Evolutionary conservation across 768 basidiomycete species (phyloP).

Genomic region (Auricularia auricula-judae): DNA sequence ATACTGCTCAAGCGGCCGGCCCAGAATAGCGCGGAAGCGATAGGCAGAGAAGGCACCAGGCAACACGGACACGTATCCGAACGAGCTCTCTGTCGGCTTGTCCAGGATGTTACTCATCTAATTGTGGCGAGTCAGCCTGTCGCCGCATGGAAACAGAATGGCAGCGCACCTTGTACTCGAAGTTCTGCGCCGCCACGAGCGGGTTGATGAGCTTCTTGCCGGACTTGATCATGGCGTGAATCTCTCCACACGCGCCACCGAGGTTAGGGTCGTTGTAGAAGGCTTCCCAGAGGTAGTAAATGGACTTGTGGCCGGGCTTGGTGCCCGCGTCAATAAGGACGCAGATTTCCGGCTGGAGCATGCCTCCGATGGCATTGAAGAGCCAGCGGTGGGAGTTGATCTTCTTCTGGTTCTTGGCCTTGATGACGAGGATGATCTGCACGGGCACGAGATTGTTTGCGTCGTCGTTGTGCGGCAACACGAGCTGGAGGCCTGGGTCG

Average conservation of each 20-base stretch:
- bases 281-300: slow-evolving; percentile 92
- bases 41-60: slow-evolving; percentile 98
- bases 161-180: slow-evolving; percentile 58
- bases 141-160: slow-evolving; percentile 1
- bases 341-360: slow-evolving; percentile 45
- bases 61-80: slow-evolving; percentile 90
- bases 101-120: slow-evolving; percentile 92
- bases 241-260: slow-evolving; percentile 89
- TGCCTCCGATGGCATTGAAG: slow-evolving; percentile 85
- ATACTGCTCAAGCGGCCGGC: slow-evolving; percentile 52
- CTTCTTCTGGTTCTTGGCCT: slow-evolving; percentile 93
- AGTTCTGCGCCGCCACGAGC: slow-evolving; percentile 89
- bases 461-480: slow-evolving; percentile 82
- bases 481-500: slow-evolving; percentile 79
- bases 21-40: slow-evolving; percentile 84
- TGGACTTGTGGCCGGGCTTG: slow-evolving; percentile 91
- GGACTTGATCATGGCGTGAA: slow-evolving; percentile 93
- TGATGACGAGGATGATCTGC: slow-evolving; percentile 82
- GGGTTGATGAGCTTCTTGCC: slow-evolving; percentile 88
- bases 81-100: slow-evolving; percentile 90
- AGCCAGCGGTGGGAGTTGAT: slow-evolving; percentile 94
- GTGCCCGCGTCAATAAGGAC: slow-evolving; percentile 41
- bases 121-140: neutral
- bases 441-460: slow-evolving; percentile 89
- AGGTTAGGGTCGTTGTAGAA: slow-evolving; percentile 72